Base-by-base conservation (phyloP, 2,329 filamentous ascomycete species). In the Chaetothyriales sp. region DNA sequence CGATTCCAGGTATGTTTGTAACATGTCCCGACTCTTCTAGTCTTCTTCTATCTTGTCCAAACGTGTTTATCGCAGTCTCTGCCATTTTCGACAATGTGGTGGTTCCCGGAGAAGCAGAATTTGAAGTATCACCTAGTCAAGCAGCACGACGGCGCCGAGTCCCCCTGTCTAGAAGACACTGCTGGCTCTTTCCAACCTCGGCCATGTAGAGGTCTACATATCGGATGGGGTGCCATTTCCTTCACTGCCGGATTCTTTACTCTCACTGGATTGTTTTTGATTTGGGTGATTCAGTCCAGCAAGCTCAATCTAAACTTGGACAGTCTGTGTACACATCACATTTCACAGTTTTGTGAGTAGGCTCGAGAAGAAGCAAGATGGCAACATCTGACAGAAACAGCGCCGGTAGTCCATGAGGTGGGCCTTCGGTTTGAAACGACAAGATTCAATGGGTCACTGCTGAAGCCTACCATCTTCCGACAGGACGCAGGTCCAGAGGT, bases 361-460 rank as follows among this genome's bases (percentile, higher is more conserved):
- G 20, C 9, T 39, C 8, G 3, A 45, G n/a, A 36, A 8, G 3
- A 26, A 32, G 36, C 10, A 5, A 39, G 9, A n/a, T 42, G 43
- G n/a, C 1, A 26, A 15, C 49, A 9, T 51, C 44, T 51, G 10
- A 49, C 15, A 15, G 44, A 43, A 20, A 42, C 19, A 18, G 19
- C 68, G 9, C 67, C 68, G 0, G 45, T 70, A 0, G 51, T 66
- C 36, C 64, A 66, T 20, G 67, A 73, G 7, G 61, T 74, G 5
- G 59, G 65, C 20, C 64, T 73, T 3, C 59, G 61, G 9, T 75
- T 72, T 60, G 61, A 65, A 9, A 59, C 60, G 0, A 61, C 69
- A 48, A 56, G 56, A 1, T 81, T 79, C 62, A 78, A 81, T 53
- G 78, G 77, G 0, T 73, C 73, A 0, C 75, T 81, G 18, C 57